Evolutionary conservation across 2,329 filamentous ascomycete species (phyloP), one percentile per base, ranked within the genome.

Genomic region (Cladorrhinum sp.): DNA sequence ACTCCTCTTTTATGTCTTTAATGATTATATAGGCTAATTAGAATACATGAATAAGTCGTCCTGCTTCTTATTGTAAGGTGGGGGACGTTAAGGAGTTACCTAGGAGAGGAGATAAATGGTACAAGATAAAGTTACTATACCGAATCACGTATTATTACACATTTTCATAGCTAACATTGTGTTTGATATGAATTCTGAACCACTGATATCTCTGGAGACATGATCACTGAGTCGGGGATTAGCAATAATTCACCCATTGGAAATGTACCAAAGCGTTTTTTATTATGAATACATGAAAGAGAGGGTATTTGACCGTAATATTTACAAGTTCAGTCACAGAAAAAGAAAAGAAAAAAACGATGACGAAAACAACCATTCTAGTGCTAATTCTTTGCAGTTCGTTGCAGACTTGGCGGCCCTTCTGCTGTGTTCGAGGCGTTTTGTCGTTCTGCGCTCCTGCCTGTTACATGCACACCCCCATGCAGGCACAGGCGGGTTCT

Each of bases 381-480:
- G 36, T 41, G 36, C n/a, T n/a, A n/a, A 36, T 48, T 38, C 53
- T 38, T 49, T 56, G 53, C 24, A 49, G 53, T 49, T 50, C 41
- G 41, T 22, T 45, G n/a, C 16, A 45, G 41, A 45, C 41, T 45
- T 57, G 45, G 24, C 51, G 45, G 24, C 51, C 60, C 45, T 66
- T 65, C 58, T 69, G 67, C 67, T 67, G 62, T 62, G 62, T 55
- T 63, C 59, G 41, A 25, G 48, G 48, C 50, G 50, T 60, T 64
- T 64, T 36, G 49, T 38, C 13, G 23, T n/a, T 29, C 25, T 10
- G 36, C 36, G 36, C 36, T 41, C 41, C 41, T 45, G 41, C 41
- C 12, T 27, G 38, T 56, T 64, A 59, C 23, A 45, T 23, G 24
- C 59, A 65, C 64, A 23, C 64, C 62, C 38, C 2, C 16, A 10